These are phyloP conservation scores for Parastagonospora nodorum DNA, from an alignment of 2,329 filamentous ascomycete species.

Conservation along the genomic window DNA sequence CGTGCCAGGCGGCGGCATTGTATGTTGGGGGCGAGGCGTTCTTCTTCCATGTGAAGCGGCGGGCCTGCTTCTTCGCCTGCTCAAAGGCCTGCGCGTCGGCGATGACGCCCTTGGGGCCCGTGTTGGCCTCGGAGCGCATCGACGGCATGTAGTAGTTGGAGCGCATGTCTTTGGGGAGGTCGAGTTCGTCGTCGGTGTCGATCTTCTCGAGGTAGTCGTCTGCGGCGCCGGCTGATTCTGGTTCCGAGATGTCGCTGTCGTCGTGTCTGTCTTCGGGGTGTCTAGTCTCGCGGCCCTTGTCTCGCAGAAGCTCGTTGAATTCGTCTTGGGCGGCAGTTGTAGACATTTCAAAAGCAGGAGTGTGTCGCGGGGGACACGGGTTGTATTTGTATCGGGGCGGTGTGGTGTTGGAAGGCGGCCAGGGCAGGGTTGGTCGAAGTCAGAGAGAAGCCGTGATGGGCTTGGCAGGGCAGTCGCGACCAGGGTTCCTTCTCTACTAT, in stretches of 20 bases:
- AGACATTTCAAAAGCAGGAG: slow-evolving; percentile 46
- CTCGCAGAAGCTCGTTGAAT: slow-evolving; percentile 57
- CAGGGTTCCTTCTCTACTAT: slow-evolving; percentile 7
- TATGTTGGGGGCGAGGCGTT: slow-evolving; percentile 25
- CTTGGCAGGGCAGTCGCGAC: slow-evolving; percentile 12
- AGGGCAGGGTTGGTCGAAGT: slow-evolving; percentile 4
- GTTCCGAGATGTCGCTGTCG: slow-evolving; percentile 68
- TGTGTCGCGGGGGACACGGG: slow-evolving; percentile 9
- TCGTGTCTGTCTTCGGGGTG: slow-evolving; percentile 56
- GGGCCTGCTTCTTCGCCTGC: slow-evolving; percentile 57
- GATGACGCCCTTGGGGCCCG: slow-evolving; percentile 85
- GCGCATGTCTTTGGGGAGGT: slow-evolving; percentile 58
- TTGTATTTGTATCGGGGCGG: slow-evolving; percentile 32
- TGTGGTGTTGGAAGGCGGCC: slow-evolving; percentile 6
- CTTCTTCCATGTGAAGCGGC: slow-evolving; percentile 43
- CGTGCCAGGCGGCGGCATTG: slow-evolving; percentile 50
- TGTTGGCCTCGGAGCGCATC: slow-evolving; percentile 71
- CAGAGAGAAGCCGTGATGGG: slow-evolving; percentile 9
- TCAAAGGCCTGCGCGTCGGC: slow-evolving; percentile 81
- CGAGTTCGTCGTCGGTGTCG: slow-evolving; percentile 56
- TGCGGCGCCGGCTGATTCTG: slow-evolving; percentile 55
- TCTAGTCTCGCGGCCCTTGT: slow-evolving; percentile 49
- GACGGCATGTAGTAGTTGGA: slow-evolving; percentile 62
- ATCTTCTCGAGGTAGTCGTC: slow-evolving; percentile 64
- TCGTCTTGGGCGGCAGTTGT: slow-evolving; percentile 54